These are phyloP conservation scores for Solanum dulcamara DNA, from an alignment of 257 asterid genomes.

Conservation along the genomic window DNA sequence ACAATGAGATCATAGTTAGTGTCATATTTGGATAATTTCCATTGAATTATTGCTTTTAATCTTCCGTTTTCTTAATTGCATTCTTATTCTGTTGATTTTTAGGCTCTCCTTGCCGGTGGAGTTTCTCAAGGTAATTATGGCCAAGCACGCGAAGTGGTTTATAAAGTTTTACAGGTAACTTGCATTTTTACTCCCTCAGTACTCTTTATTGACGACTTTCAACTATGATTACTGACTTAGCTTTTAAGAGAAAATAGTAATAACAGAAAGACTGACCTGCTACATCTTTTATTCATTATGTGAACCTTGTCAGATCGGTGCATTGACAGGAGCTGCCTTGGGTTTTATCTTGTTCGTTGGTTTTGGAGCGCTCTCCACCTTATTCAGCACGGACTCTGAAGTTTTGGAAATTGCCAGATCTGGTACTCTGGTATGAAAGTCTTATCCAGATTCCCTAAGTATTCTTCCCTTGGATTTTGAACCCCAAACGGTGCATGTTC, in stretches of 20 bases:
- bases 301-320: slow-evolving; percentile 44
- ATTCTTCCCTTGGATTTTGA: not conserved
- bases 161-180: slow-evolving; percentile 71
- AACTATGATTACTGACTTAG: not conserved
- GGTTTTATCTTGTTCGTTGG: slow-evolving; percentile 49
- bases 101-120: slow-evolving; percentile 86
- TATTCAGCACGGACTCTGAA: slow-evolving; percentile 69
- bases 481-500: not conserved
- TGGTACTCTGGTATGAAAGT: slow-evolving; percentile 72
- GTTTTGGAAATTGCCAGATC: slow-evolving; percentile 64
- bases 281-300: not conserved
- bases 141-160: slow-evolving; percentile 62
- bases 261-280: not conserved
- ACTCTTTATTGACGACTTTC: not conserved
- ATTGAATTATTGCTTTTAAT: not conserved
- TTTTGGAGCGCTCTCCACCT: slow-evolving; percentile 55
- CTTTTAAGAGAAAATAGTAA: not conserved
- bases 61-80: not conserved
- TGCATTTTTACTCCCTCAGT: not conserved
- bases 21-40: not conserved
- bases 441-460: not conserved
- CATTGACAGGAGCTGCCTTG: slow-evolving; percentile 51
- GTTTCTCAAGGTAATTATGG: slow-evolving; percentile 74
- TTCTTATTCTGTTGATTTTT: slow-evolving; percentile 8
- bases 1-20: not conserved